Percentiles rank a stretch among this genome's conserved stretches.
These are phyloP conservation scores for Penstemon davidsonii DNA, from an alignment of 257 asterid species.

Conservation along the genomic window DNA sequence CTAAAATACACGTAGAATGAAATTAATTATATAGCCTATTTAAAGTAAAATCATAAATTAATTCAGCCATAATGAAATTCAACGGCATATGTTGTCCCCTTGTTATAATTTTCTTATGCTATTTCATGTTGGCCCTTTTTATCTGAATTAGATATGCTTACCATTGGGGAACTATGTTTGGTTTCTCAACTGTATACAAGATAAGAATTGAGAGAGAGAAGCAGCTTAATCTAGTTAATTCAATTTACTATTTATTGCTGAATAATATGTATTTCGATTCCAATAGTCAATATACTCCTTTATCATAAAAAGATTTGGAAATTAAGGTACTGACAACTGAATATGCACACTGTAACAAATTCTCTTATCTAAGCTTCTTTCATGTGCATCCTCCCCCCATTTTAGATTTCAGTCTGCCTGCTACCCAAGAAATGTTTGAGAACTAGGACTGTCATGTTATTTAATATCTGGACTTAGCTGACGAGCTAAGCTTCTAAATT, in stretches of 20 bases:
- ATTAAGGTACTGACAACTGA: background rate
- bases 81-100: background rate
- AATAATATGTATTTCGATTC: background rate
- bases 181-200: conserved; percentile 7
- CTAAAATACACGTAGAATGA: background rate
- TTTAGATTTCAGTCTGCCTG: too few species aligned
- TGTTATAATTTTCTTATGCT: background rate
- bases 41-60: background rate
- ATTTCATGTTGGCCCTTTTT: background rate
- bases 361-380: too few species aligned
- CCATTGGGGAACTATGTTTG: background rate
- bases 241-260: conserved; percentile 15
- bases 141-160: background rate
- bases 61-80: background rate
- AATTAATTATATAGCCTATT: background rate
- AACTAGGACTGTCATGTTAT: background rate
- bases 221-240: background rate
- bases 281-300: background rate
- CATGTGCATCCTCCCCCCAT: too few species aligned
- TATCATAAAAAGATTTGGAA: conserved; percentile 8
- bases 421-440: too few species aligned
- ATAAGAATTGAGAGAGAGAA: conserved; percentile 1
- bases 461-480: conserved; percentile 13
- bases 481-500: conserved; percentile 21
- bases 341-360: background rate